phyloP scores from a whole-genome alignment of 2,329 filamentous ascomycete genomes.

The Clonostachys rosea region DNA sequence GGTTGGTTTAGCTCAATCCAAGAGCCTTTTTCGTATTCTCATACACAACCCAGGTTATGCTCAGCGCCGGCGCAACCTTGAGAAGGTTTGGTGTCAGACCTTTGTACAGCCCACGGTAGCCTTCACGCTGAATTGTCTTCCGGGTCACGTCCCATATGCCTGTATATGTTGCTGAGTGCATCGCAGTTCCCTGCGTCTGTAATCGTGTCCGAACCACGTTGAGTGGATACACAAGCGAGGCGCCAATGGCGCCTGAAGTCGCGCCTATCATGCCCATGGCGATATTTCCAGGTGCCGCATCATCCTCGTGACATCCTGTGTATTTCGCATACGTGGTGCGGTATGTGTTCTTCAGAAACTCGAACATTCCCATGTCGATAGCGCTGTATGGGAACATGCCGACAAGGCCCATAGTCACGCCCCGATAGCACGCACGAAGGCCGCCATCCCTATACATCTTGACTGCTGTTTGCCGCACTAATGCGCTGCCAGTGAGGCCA shows the following conservation, averaged over 20 bases:
- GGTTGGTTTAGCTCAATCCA: slow-evolving; percentile 30
- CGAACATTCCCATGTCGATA: slow-evolving; percentile 93
- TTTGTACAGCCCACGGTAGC: slow-evolving; percentile 83
- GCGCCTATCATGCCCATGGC: slow-evolving; percentile 86
- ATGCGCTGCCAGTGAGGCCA: slow-evolving; percentile 74
- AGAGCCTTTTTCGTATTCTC: slow-evolving; percentile 81
- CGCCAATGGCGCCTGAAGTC: slow-evolving; percentile 85
- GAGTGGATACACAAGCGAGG: slow-evolving; percentile 89
- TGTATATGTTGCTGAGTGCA: slow-evolving; percentile 85
- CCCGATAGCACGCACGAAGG: slow-evolving; percentile 77
- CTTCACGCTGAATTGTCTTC: slow-evolving; percentile 80
- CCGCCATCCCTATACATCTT: slow-evolving; percentile 83
- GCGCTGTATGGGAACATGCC: slow-evolving; percentile 98
- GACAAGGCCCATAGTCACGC: slow-evolving; percentile 86
- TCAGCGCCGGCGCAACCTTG: slow-evolving; percentile 93
- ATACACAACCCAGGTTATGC: slow-evolving; percentile 91
- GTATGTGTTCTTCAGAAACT: slow-evolving; percentile 78
- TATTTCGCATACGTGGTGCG: slow-evolving; percentile 65
- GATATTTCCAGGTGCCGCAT: slow-evolving; percentile 76
- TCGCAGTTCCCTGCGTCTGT: slow-evolving; percentile 90
- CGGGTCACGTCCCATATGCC: slow-evolving; percentile 85
- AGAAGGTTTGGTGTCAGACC: slow-evolving; percentile 91
- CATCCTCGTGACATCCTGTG: slow-evolving; percentile 73
- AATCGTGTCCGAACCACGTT: slow-evolving; percentile 89
- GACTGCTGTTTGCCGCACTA: slow-evolving; percentile 76